phyloP scores from a whole-genome alignment of 257 asterid species.

The Cordia subcordata region DNA sequence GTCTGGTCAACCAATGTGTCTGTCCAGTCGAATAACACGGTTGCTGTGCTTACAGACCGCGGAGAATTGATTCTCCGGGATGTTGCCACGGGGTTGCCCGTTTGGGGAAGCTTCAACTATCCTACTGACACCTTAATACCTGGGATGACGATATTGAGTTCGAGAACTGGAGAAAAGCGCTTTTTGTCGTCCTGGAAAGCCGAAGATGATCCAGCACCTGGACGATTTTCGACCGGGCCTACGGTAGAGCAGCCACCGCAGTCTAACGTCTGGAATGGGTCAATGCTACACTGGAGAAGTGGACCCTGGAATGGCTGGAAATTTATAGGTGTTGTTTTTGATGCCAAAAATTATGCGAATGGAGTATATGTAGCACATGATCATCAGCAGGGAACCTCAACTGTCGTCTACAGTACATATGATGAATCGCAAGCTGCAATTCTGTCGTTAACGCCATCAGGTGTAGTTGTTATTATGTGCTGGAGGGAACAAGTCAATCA shows the following conservation, averaged over 20 bases:
- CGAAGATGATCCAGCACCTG: constrained; percentile 23
- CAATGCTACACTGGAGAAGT: constrained; percentile 18
- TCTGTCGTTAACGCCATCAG: constrained; percentile 5
- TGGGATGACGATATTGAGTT: constrained; percentile 11
- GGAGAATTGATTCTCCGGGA: constrained; percentile 24
- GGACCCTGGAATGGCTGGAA: constrained; percentile 28
- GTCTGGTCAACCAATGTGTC: constrained; percentile 21
- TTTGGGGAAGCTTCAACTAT: constrained; percentile 21
- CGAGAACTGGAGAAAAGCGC: constrained; percentile 10
- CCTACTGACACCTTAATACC: constrained; percentile 18
- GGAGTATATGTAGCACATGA: constrained; percentile 8
- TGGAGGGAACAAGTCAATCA: neutral
- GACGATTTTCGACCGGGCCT: constrained; percentile 16
- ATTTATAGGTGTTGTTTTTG: constrained; percentile 13
- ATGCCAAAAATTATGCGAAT: constrained; percentile 2
- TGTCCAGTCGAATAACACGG: constrained; percentile 9
- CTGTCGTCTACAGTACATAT: neutral
- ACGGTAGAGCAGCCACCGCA: constrained; percentile 22
- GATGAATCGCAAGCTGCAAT: neutral
- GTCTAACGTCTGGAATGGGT: constrained; percentile 13
- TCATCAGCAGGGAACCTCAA: constrained; percentile 14
- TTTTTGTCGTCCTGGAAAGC: constrained; percentile 15
- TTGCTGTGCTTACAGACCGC: constrained; percentile 18
- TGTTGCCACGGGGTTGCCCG: constrained; percentile 5
- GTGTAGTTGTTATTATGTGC: constrained; percentile 4